A percentile compares a stretch with the other conserved stretches of the same genome.
Evolutionary conservation across 805 yeast genomes (phyloP).

Genomic region (Candida krabiensis): DNA sequence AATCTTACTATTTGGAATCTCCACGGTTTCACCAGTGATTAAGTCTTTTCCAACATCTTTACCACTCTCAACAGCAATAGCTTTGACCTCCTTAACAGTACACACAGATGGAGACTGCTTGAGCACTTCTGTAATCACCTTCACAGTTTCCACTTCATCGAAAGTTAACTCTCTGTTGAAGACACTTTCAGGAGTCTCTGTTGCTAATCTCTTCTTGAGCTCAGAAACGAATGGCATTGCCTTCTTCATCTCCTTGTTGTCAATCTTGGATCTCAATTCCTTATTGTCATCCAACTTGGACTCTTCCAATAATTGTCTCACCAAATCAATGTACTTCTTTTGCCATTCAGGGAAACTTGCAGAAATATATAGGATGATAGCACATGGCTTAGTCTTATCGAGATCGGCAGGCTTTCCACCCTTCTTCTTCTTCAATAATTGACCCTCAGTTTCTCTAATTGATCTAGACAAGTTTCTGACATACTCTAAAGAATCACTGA

Average conservation of each 20-base stretch:
- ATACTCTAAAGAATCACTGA: conserved; percentile 72
- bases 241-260: conserved; percentile 88
- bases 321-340: conserved; percentile 60
- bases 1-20: conserved; percentile 63
- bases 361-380: conserved; percentile 71
- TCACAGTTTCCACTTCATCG: conserved; percentile 69
- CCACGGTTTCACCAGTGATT: conserved; percentile 67
- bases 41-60: conserved; percentile 61
- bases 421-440: conserved; percentile 81
- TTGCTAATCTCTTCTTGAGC: conserved; percentile 75
- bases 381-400: conserved; percentile 72
- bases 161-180: conserved; percentile 88
- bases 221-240: conserved; percentile 96
- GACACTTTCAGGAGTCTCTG: conserved; percentile 72
- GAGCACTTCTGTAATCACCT: conserved; percentile 53
- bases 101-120: conserved; percentile 63
- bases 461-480: conserved; percentile 77
- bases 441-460: conserved; percentile 92
- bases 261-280: conserved; percentile 59
- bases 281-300: conserved; percentile 65
- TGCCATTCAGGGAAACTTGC: conserved; percentile 78
- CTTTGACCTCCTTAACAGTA: conserved; percentile 55
- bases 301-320: conserved; percentile 69
- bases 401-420: conserved; percentile 74
- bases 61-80: conserved; percentile 65